These are phyloP conservation scores for Straminergon stramineum DNA, from an alignment of 225 moss, liverwort and hornwort species.

Conservation along the genomic window DNA sequence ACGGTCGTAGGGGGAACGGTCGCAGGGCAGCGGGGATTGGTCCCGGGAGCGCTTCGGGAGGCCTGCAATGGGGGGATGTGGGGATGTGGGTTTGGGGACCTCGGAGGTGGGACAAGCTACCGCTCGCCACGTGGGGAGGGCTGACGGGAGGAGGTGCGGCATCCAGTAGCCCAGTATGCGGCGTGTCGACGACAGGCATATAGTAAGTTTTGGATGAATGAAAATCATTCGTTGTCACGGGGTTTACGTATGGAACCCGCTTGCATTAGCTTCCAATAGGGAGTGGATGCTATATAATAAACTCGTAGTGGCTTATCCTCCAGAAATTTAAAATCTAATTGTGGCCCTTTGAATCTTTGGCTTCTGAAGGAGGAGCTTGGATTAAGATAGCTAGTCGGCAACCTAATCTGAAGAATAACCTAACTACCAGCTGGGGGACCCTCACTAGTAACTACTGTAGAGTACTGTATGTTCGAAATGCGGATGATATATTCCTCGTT, in stretches of 20 bases:
- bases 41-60: background rate
- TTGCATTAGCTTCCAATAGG: background rate
- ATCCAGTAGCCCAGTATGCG: background rate
- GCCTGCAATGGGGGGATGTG: background rate
- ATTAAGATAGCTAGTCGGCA: background rate
- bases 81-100: background rate
- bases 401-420: background rate
- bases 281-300: background rate
- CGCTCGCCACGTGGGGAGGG: background rate
- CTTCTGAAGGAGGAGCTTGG: background rate
- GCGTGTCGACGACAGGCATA: background rate
- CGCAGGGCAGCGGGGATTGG: background rate
- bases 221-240: background rate
- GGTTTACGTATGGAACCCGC: no score
- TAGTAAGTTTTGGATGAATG: background rate
- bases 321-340: background rate
- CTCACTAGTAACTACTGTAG: no score
- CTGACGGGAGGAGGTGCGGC: background rate
- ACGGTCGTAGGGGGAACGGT: background rate
- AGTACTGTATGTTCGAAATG: background rate
- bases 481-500: background rate
- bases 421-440: background rate
- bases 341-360: background rate
- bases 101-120: background rate
- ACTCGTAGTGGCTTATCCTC: background rate